Percentiles rank a stretch among this genome's conserved stretches.
These are phyloP conservation scores for Fusarium sulawesiense DNA, from an alignment of 2,329 filamentous ascomycete species.

Conservation along the genomic window DNA sequence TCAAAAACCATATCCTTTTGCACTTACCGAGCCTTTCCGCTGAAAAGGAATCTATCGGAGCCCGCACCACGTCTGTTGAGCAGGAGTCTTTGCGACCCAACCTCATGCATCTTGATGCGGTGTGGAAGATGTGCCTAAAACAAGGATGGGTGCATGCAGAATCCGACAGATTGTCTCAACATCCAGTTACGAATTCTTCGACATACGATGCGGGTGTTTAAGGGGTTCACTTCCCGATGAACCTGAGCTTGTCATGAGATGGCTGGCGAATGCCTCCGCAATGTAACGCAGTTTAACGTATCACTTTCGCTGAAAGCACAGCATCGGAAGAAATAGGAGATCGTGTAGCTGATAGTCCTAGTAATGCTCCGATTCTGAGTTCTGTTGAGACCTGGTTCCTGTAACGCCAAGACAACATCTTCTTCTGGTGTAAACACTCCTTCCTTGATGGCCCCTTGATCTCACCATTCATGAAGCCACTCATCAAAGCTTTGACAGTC, in stretches of 20 bases:
- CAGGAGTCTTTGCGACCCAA: neutral
- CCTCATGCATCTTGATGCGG: neutral
- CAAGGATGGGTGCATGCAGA: neutral
- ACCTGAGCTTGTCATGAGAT: neutral
- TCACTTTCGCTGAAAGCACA: too few relatives aligned
- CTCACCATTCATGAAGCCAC: neutral
- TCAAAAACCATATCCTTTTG: too few relatives aligned
- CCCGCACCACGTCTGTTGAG: neutral
- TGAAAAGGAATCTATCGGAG: too few relatives aligned
- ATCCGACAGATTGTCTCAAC: fast-evolving
- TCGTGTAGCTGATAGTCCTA: too few relatives aligned
- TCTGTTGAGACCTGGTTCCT: neutral
- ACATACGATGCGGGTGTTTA: neutral
- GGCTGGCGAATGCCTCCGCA: neutral
- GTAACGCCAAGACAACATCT: neutral
- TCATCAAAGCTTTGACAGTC: neutral
- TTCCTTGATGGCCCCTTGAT: neutral
- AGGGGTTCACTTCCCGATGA: neutral
- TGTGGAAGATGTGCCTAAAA: neutral
- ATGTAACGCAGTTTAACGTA: neutral
- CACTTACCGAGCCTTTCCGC: too few relatives aligned
- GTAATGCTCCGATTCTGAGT: neutral
- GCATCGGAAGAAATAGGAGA: neutral
- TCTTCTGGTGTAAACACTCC: neutral
- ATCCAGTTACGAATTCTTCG: neutral